These are phyloP conservation scores for Musa balbisiana DNA, from an alignment of 202 grass and related monocot species.

Conservation along the genomic window DNA sequence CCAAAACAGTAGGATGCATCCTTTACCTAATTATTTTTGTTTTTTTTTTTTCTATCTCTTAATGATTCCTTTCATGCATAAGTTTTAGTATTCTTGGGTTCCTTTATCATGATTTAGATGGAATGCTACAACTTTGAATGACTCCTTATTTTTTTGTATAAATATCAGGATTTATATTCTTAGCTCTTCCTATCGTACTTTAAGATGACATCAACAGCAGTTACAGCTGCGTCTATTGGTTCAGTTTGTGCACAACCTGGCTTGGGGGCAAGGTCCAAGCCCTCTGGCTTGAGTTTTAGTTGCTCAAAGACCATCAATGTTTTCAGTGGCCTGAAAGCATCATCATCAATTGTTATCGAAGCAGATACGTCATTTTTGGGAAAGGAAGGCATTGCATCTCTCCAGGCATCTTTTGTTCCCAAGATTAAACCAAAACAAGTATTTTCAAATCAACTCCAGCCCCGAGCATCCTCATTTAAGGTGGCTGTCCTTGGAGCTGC, in stretches of 20 bases:
- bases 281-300: constrained; percentile 10
- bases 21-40: not conserved
- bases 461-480: constrained; percentile 49
- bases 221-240: constrained; percentile 10
- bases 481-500: constrained; percentile 80
- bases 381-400: constrained; percentile 2
- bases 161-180: not conserved
- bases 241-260: constrained; percentile 31
- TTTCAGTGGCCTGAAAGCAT: constrained; percentile 27
- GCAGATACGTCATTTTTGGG: constrained; percentile 33
- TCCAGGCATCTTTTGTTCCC: constrained; percentile 26
- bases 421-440: constrained; percentile 48
- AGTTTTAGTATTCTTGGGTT: not conserved
- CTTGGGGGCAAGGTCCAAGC: constrained; percentile 33
- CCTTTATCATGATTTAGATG: not conserved
- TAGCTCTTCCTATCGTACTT: not conserved
- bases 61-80: not conserved
- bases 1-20: no score
- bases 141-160: not conserved
- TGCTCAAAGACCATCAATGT: constrained; percentile 11
- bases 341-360: constrained; percentile 19
- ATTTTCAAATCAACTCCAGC: constrained; percentile 28
- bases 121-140: no score
- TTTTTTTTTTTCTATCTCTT: not conserved
- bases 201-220: constrained; percentile 32